phyloP scores from a whole-genome alignment of 2,329 filamentous ascomycete genomes.

The Metarhizium album region DNA sequence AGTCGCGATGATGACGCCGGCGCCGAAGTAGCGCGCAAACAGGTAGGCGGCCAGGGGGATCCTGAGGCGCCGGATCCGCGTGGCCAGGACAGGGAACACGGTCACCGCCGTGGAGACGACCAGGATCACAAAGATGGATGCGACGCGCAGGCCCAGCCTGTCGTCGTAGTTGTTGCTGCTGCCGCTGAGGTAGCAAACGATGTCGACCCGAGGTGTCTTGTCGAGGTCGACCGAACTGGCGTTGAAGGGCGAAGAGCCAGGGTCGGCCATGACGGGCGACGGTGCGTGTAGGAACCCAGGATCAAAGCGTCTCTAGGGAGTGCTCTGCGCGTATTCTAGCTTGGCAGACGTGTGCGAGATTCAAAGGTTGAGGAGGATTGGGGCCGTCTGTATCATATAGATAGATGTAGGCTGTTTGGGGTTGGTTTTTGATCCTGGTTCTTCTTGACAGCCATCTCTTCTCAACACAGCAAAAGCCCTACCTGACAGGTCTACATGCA shows the following conservation, averaged over 20 bases:
- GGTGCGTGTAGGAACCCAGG: background rate
- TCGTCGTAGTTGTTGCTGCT: slow-evolving; percentile 44
- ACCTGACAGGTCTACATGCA: too few species aligned
- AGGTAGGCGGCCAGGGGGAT: slow-evolving; percentile 70
- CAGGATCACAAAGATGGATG: slow-evolving; percentile 81
- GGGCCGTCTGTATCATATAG: too few species aligned
- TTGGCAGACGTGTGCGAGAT: too few species aligned
- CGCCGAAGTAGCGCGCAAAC: slow-evolving; percentile 83
- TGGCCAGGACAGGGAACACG: slow-evolving; percentile 61
- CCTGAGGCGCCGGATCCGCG: slow-evolving; percentile 44
- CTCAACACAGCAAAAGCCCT: too few species aligned
- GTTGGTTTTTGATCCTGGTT: too few species aligned
- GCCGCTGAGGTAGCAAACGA: slow-evolving; percentile 39
- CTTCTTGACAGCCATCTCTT: too few species aligned
- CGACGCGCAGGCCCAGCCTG: slow-evolving; percentile 63
- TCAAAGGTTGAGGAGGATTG: too few species aligned
- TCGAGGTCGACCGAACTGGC: slow-evolving; percentile 56
- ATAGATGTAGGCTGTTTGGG: too few species aligned
- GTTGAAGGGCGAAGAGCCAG: slow-evolving; percentile 38
- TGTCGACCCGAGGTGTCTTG: slow-evolving; percentile 13
- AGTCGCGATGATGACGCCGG: slow-evolving; percentile 85
- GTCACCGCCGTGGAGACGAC: slow-evolving; percentile 59
- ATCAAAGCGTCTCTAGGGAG: background rate
- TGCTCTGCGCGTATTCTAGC: background rate
- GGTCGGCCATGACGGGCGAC: slow-evolving; percentile 16